A percentile compares a stretch with the other conserved stretches of the same genome.
phyloP scores from a whole-genome alignment of 441 rosid genomes.

The Adansonia madagascariensis region DNA sequence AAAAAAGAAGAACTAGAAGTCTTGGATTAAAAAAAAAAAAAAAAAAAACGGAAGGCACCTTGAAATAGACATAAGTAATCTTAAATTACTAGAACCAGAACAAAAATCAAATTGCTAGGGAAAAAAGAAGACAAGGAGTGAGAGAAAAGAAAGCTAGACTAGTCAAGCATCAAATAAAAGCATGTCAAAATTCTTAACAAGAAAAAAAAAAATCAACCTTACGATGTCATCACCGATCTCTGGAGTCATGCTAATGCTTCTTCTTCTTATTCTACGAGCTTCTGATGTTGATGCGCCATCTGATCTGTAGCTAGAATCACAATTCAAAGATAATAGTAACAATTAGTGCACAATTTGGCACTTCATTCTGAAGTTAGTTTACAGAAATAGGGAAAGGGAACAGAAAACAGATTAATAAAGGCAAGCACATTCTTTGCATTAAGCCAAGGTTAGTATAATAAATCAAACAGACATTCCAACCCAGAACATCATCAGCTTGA shows the following conservation, averaged over 20 bases:
- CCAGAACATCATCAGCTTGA: background rate
- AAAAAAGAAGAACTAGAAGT: background rate
- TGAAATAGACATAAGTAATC: background rate
- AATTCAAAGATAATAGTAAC: slow-evolving; percentile 30
- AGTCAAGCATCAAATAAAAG: slow-evolving; percentile 1
- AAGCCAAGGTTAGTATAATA: background rate
- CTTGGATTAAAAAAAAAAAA: background rate
- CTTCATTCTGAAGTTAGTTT: slow-evolving; percentile 9
- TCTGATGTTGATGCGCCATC: slow-evolving; percentile 81
- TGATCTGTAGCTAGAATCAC: slow-evolving; percentile 61
- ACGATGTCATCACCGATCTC: slow-evolving; percentile 99
- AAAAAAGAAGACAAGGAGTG: background rate
- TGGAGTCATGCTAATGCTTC: slow-evolving; percentile 98
- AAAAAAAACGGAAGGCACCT: too few relatives aligned
- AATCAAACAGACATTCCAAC: background rate
- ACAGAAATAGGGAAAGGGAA: background rate
- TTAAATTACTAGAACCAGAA: slow-evolving; percentile 3
- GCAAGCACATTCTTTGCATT: background rate
- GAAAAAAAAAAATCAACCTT: slow-evolving; percentile 70
- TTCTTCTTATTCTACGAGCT: slow-evolving; percentile 87
- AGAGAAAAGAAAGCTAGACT: background rate
- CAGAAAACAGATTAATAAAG: background rate
- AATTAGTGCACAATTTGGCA: slow-evolving; percentile 15
- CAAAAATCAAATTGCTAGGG: background rate
- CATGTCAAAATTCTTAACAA: slow-evolving; percentile 20